A percentile compares a stretch with the other conserved stretches of the same genome.
Evolutionary conservation across 371 early-diverging fungal genomes (phyloP).

Genomic region (Mucor circinelloides): DNA sequence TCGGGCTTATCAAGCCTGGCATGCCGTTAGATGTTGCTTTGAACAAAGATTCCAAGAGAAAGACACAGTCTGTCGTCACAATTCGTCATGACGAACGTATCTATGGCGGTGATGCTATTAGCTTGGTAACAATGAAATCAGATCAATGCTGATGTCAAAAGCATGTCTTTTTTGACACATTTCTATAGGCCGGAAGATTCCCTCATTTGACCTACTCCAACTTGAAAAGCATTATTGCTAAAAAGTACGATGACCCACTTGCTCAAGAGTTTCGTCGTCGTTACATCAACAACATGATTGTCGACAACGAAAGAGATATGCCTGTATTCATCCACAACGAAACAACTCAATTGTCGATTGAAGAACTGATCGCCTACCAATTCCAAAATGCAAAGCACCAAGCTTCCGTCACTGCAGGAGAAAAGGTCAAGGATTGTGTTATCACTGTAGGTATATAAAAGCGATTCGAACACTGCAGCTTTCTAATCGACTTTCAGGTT

Average conservation of each 20-base stretch:
- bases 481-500: slow-evolving; percentile 51
- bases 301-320: slow-evolving; percentile 65
- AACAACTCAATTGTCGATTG: slow-evolving; percentile 62
- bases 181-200: slow-evolving; percentile 76
- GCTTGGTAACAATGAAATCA: slow-evolving; percentile 60
- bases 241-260: slow-evolving; percentile 68
- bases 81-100: slow-evolving; percentile 80
- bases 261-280: slow-evolving; percentile 69
- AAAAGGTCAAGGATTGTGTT: slow-evolving; percentile 83
- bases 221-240: slow-evolving; percentile 85
- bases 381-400: slow-evolving; percentile 85
- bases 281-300: slow-evolving; percentile 74
- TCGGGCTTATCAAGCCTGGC: slow-evolving; percentile 90
- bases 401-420: slow-evolving; percentile 79
- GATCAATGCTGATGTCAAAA: not conserved
- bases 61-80: slow-evolving; percentile 84
- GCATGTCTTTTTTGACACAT: not conserved
- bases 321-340: slow-evolving; percentile 66
- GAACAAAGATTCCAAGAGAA: slow-evolving; percentile 94
- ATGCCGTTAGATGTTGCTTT: slow-evolving; percentile 91
- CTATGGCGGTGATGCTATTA: slow-evolving; percentile 88
- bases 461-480: not conserved
- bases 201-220: slow-evolving; percentile 82
- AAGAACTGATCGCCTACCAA: slow-evolving; percentile 95
- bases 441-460: slow-evolving; percentile 72